Percentiles rank a stretch among this genome's conserved stretches.
Conservation (phyloP, 176 grass and related monocot genomes). For the Raddia guianensis region DNA sequence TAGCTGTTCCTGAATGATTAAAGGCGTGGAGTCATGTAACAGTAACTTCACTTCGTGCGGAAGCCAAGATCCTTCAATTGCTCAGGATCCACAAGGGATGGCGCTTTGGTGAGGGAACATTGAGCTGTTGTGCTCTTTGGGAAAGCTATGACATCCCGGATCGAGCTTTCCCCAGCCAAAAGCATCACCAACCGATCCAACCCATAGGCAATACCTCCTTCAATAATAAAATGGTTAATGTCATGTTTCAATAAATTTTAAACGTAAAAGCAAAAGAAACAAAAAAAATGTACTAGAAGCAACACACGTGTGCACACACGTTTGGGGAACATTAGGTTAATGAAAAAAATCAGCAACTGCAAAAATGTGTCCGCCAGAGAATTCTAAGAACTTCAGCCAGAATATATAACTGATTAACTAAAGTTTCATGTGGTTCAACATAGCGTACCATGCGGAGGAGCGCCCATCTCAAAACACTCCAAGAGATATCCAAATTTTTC, state of each 20-base stretch:
- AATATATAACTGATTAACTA: slow-evolving; percentile 18
- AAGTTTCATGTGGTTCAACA: slow-evolving; percentile 10
- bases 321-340: not conserved
- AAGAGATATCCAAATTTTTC: slow-evolving; percentile 97
- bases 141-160: slow-evolving; percentile 92
- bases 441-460: slow-evolving; percentile 87
- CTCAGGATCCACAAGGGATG: slow-evolving; percentile 71
- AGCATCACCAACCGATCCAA: slow-evolving; percentile 96
- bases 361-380: not conserved
- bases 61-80: slow-evolving; percentile 81
- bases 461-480: slow-evolving; percentile 92
- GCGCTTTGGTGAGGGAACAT: slow-evolving; percentile 87
- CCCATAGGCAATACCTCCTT: slow-evolving; percentile 97
- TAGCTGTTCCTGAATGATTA: slow-evolving; percentile 11
- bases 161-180: slow-evolving; percentile 80
- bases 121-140: slow-evolving; percentile 94
- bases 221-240: not conserved
- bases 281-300: not conserved
- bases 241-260: not conserved
- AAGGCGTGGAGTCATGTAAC: not conserved
- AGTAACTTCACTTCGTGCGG: slow-evolving; percentile 13
- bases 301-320: not conserved
- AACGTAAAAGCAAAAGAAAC: not conserved
- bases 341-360: slow-evolving; percentile 8
- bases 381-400: not conserved